Evolutionary conservation across 495 filamentous ascomycete genomes (phyloP).

Genomic region (Oidiodendron maius): DNA sequence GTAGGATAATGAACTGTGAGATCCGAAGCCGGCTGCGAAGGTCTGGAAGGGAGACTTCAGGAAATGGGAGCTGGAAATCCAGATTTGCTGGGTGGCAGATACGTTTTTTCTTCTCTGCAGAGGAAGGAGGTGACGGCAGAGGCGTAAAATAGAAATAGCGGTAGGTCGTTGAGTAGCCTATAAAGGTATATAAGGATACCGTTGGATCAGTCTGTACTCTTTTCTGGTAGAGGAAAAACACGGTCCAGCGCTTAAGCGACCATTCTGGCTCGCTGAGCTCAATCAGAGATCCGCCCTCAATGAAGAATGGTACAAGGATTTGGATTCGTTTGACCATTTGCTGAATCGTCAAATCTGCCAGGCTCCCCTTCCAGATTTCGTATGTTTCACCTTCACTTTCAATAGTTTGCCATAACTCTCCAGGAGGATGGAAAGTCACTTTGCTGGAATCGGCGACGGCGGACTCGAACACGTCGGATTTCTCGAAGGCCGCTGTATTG

Average conservation of each 20-base stretch:
- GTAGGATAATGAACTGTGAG: constrained; percentile 91
- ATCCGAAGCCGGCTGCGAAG: constrained; percentile 65
- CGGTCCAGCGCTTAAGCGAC: constrained; percentile 74
- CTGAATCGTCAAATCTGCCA: constrained; percentile 49
- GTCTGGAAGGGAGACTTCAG: constrained; percentile 27
- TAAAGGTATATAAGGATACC: constrained; percentile 56
- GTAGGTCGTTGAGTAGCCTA: constrained; percentile 85
- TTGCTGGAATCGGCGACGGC: constrained; percentile 47
- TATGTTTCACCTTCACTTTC: constrained; percentile 30
- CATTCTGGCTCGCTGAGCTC: constrained; percentile 67
- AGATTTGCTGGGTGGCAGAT: constrained; percentile 30
- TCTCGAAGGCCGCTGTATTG: constrained; percentile 54
- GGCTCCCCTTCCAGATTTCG: constrained; percentile 47
- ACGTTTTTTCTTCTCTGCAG: constrained; percentile 26
- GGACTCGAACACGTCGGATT: constrained; percentile 50
- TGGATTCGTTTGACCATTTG: constrained; percentile 71
- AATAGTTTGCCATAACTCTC: constrained; percentile 37
- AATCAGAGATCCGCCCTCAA: constrained; percentile 78
- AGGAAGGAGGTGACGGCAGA: constrained; percentile 20
- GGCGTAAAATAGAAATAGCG: constrained; percentile 63
- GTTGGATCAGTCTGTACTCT: constrained; percentile 24
- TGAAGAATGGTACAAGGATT: constrained; percentile 78
- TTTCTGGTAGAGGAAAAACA: constrained; percentile 78
- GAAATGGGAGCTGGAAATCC: constrained; percentile 38
- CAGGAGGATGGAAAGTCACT: constrained; percentile 55